Percentiles rank a stretch among this genome's conserved stretches.
Conservation (phyloP, 306 rosid genomes). For the Trifolium pratense region DNA sequence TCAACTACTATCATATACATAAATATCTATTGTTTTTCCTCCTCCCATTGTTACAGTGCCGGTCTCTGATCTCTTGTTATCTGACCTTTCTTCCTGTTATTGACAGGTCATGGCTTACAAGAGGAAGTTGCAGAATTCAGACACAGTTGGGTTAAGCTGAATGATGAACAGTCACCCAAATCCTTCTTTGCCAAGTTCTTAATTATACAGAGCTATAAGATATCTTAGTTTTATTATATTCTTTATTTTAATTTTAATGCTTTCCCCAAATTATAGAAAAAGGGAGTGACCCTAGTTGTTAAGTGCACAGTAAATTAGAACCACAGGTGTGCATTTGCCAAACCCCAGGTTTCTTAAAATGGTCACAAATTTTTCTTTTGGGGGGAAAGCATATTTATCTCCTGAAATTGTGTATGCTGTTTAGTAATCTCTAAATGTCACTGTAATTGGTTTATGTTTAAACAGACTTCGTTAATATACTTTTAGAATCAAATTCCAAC, state of each 20-base stretch:
- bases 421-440: neutral
- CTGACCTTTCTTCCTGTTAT: neutral
- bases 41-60: neutral
- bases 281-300: slow-evolving; percentile 18
- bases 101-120: slow-evolving; percentile 70
- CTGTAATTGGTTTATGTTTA: neutral
- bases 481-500: neutral
- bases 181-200: slow-evolving; percentile 29
- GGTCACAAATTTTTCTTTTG: neutral
- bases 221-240: slow-evolving; percentile 20
- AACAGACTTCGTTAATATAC: slow-evolving; percentile 6
- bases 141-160: slow-evolving; percentile 38
- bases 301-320: slow-evolving; percentile 34
- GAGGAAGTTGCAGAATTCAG: slow-evolving; percentile 50
- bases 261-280: slow-evolving; percentile 21
- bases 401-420: slow-evolving; percentile 9
- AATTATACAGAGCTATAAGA: slow-evolving; percentile 30
- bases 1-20: neutral
- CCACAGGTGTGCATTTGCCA: slow-evolving; percentile 32
- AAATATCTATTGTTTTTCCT: slow-evolving; percentile 1
- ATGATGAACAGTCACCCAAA: slow-evolving; percentile 14
- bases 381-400: neutral
- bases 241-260: neutral
- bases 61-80: neutral
- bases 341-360: slow-evolving; percentile 12